Conservation (phyloP, 1,139 yeast genomes). For the Yamadazyma songkhlaensis region DNA sequence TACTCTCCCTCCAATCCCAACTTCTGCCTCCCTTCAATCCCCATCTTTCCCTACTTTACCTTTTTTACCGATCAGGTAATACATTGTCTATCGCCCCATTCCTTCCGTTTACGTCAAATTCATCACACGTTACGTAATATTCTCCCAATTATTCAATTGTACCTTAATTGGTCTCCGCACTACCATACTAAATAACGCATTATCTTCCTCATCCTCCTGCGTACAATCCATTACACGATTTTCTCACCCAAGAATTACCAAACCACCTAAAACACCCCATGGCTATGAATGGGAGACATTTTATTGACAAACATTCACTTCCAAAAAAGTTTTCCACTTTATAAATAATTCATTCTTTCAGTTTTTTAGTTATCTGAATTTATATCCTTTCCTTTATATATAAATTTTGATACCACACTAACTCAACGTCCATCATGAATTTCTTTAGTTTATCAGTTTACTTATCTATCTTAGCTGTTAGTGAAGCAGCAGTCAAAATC, state of each 20-base stretch:
- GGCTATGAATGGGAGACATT: slow-evolving; percentile 2
- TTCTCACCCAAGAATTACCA: background rate
- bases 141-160: too few species aligned
- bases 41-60: too few species aligned
- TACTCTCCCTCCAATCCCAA: too few species aligned
- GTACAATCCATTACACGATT: background rate
- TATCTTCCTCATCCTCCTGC: background rate
- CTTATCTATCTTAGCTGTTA: slow-evolving; percentile 15
- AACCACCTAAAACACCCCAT: background rate
- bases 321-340: background rate
- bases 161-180: too few species aligned
- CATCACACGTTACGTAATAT: too few species aligned
- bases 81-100: too few species aligned
- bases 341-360: slow-evolving; percentile 4
- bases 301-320: slow-evolving; percentile 3
- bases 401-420: background rate
- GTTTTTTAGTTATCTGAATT: background rate
- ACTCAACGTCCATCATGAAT: slow-evolving; percentile 17
- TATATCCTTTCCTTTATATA: background rate
- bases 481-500: slow-evolving; percentile 14
- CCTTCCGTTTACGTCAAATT: too few species aligned
- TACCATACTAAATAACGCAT: too few species aligned
- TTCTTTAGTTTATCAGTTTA: slow-evolving; percentile 16
- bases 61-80: too few species aligned
- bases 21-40: too few species aligned